Evolutionary conservation across 2,329 filamentous ascomycete genomes (phyloP).

Genomic region (Plectosphaerella cucumerina): DNA sequence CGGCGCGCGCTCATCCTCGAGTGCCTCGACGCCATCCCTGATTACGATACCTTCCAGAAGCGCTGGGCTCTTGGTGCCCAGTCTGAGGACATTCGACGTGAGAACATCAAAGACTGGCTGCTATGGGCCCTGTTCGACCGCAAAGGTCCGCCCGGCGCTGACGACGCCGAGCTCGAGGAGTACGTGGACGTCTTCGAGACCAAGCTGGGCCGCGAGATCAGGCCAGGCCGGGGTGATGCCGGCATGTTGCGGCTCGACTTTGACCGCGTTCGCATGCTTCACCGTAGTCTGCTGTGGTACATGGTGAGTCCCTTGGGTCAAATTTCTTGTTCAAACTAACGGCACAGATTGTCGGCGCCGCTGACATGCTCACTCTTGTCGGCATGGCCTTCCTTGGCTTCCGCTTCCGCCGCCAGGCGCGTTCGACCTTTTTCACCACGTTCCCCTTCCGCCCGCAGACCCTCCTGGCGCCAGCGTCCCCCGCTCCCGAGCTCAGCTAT

Average conservation of each 20-base stretch:
- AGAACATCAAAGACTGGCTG: conserved; percentile 65
- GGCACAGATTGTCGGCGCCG: conserved; percentile 7
- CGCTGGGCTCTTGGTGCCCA: conserved; percentile 64
- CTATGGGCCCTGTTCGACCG: conserved; percentile 64
- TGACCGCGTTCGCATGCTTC: conserved; percentile 58
- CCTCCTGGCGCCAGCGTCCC: conserved; percentile 42
- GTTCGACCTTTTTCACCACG: conserved; percentile 34
- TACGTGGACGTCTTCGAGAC: conserved; percentile 50
- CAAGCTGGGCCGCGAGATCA: conserved; percentile 44
- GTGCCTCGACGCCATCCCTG: conserved; percentile 50
- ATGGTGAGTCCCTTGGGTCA: conserved; percentile 36
- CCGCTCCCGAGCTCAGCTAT: conserved; percentile 51
- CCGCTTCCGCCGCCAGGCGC: conserved; percentile 37
- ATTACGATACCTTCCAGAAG: conserved; percentile 52
- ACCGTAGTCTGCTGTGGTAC: conserved; percentile 64
- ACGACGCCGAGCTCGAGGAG: conserved; percentile 36
- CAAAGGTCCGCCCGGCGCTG: conserved; percentile 31
- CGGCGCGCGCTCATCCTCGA: conserved; percentile 52
- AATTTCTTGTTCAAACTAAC: not conserved
- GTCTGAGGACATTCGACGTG: conserved; percentile 51
- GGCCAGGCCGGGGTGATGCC: conserved; percentile 50
- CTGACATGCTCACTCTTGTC: conserved; percentile 47
- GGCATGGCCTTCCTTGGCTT: conserved; percentile 45
- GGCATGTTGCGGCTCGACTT: conserved; percentile 59
- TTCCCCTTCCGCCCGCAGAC: conserved; percentile 56